Percentiles rank a stretch among this genome's conserved stretches.
phyloP scores from a whole-genome alignment of 805 yeast genomes.

The Metschnikowia amazonensis region DNA sequence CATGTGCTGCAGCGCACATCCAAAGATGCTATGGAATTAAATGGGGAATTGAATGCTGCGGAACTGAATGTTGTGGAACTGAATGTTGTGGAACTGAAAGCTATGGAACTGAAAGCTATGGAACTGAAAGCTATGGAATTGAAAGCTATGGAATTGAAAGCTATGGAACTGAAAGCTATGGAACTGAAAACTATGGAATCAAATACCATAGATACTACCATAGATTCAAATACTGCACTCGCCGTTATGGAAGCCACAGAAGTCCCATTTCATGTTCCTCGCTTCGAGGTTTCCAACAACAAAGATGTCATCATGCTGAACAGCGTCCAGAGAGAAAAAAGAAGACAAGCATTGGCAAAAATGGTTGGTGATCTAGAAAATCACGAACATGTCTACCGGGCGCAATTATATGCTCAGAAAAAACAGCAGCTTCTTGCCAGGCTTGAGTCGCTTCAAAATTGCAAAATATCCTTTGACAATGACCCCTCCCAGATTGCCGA shows the following conservation, averaged over 20 bases:
- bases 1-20: conserved; percentile 3
- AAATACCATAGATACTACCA: no score
- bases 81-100: no score
- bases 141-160: no score
- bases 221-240: no score
- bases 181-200: no score
- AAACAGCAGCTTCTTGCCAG: conserved; percentile 25
- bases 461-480: conserved; percentile 24
- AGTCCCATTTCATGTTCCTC: not conserved
- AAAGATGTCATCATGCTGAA: conserved; percentile 11
- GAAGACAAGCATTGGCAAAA: conserved; percentile 22
- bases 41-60: no score
- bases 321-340: conserved; percentile 20
- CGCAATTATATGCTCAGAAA: conserved; percentile 20
- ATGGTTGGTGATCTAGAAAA: conserved; percentile 19
- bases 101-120: no score
- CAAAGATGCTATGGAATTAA: not conserved
- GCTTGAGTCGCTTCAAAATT: conserved; percentile 24
- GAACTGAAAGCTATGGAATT: no score
- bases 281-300: not conserved
- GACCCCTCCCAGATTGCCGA: conserved; percentile 20
- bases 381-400: conserved; percentile 17
- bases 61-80: no score
- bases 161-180: no score
- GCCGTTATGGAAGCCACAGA: no score